Percentiles rank a stretch among this genome's conserved stretches.
Conservation (phyloP, 352 stramenopile species). For the Globisporangium alternatum region DNA sequence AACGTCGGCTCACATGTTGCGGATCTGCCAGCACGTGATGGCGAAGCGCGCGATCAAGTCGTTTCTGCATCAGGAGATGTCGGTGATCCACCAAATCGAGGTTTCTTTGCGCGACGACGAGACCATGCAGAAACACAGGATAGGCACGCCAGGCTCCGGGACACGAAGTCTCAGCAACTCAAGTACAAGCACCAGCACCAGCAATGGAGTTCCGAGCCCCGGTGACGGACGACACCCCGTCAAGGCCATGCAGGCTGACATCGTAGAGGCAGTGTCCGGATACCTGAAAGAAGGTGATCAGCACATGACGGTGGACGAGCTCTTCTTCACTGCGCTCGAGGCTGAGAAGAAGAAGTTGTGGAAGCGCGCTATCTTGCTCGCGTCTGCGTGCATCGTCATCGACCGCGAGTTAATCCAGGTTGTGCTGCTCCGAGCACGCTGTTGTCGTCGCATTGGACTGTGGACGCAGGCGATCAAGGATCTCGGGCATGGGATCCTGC, state of each 20-base stretch:
- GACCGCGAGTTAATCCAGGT: conserved; percentile 60
- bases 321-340: conserved; percentile 51
- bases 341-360: conserved; percentile 57
- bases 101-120: conserved; percentile 41
- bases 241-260: conserved; percentile 40
- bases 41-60: conserved; percentile 65
- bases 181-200: conserved; percentile 6
- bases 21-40: conserved; percentile 73
- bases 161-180: not conserved
- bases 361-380: conserved; percentile 69
- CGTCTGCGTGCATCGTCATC: conserved; percentile 65
- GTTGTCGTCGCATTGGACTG: conserved; percentile 63
- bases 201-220: not conserved
- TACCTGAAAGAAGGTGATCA: conserved; percentile 61
- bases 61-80: conserved; percentile 58
- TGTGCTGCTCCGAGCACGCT: conserved; percentile 58
- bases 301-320: conserved; percentile 55
- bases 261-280: conserved; percentile 38
- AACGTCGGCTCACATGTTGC: conserved; percentile 55
- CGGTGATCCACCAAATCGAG: conserved; percentile 59
- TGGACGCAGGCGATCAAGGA: conserved; percentile 78
- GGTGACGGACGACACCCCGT: conserved; percentile 26
- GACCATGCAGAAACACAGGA: conserved; percentile 31
- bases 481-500: conserved; percentile 42
- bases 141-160: conserved; percentile 5